Evolutionary conservation across 495 filamentous ascomycete species (phyloP), one percentile per base, ranked within the genome.

Genomic region (Talaromyces liani): DNA sequence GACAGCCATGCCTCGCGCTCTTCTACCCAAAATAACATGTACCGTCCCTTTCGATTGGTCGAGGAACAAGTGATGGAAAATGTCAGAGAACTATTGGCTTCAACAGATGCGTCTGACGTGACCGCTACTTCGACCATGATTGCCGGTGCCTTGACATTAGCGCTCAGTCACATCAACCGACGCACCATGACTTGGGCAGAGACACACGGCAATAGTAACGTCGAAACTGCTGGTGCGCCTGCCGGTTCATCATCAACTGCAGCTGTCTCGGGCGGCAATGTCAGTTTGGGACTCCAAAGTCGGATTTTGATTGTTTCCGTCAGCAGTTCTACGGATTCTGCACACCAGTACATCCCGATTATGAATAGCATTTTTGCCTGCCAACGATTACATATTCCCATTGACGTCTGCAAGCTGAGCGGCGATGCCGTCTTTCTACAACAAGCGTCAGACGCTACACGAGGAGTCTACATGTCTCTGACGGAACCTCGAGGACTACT

Each of bases 321-420:
- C 45, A 91, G 88, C 56, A 91, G 92, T 33, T 91, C 90, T 25
- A 88, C 89, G 65, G 89, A 91, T 75, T 82, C 92, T 4, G 87
- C 93, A 0, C 84, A 88, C 33, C 93, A 97, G 72, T 98, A 98
- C 77, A 97, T 98, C 62, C 90, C 93, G 2, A 89, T 97, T 56
- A 98, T 98, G 93, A 98, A 98, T 78, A 83, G 86, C 66, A 96
- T 97, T 47, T 98, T 98, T 75, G 95, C 94, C 9, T 92, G 93
- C 64, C 91, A 83, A 67, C 88, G 93, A 60, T 79, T 91, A 58
- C 82, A 81, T 65, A 91, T 98, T 64, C 90, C 94, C 14, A 90
- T 98, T 71, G 93, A 97, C 72, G 90, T 96, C 33, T 84, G 91
- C 63, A 88, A 95, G 63, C 81, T 98, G 9, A 84, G 89, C 51